Base-by-base conservation (phyloP, 1,284 basidiomycete species). In the Abortiporus biennis region DNA sequence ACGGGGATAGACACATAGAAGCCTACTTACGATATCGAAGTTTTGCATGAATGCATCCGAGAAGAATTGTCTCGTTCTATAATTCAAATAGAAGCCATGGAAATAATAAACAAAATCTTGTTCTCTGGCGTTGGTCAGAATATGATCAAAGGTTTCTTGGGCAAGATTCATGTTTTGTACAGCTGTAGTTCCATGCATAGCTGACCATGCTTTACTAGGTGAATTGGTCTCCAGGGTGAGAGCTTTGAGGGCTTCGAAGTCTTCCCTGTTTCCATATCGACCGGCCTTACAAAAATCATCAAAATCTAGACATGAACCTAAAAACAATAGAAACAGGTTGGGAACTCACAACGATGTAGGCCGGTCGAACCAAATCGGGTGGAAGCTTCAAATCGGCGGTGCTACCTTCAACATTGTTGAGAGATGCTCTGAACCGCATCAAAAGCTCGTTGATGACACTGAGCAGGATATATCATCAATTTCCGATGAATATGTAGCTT, bases 301-400 rank as follows among this genome's bases (percentile, higher is more conserved):
- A 37, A 9, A 12, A 17, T 17, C 15, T 12, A 25, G 16, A n/a
- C 20, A 21, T n/a, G 13, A 49, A 30, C 42, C 33, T 41, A 55
- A n/a, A 45, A 8, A 62, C 40, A n/a, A n/a, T n/a, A n/a, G n/a
- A n/a, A n/a, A n/a, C n/a, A n/a, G 16, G 57, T 9, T 29, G 9
- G 27, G 9, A 8, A 29, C 71, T 32, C 47, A 83, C 81, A 19
- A 63, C 69, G 3, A 53, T 54, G 57, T 73, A 85, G 17, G 71
- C 74, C 36, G 69, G 58, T 16, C 68, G 58, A 53, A 83, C 74
- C 38, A 93, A 63, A 63, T 93, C 89, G 17, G 78, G 72, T 5
- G 92, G 89, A 50, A 98, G 92, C 42, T 65, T 71, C 3, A 82
- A 84, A 51, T 88, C n/a, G n/a, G n/a, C n/a, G n/a, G n/a, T n/a